phyloP scores from a whole-genome alignment of 495 filamentous ascomycete genomes.

The Penicillium nucicola region DNA sequence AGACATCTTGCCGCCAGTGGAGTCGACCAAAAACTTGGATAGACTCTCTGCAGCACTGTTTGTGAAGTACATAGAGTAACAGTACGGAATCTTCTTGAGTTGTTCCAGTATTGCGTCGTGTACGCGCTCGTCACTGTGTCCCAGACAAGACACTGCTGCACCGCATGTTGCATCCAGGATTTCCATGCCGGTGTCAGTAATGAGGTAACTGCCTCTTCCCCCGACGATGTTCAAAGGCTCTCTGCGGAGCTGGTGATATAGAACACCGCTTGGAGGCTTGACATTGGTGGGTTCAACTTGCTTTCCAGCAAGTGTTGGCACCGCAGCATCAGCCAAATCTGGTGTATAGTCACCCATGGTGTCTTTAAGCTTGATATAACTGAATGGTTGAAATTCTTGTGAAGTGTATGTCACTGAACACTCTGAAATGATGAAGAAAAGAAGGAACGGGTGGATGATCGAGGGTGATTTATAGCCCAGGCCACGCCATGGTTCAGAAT shows the following conservation, averaged over 20 bases:
- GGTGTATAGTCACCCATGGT: conserved; percentile 26
- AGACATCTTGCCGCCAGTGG: conserved; percentile 30
- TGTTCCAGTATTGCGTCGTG: conserved; percentile 39
- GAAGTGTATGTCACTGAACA: neutral
- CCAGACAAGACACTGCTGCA: conserved; percentile 37
- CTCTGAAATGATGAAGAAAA: neutral
- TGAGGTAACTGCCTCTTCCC: conserved; percentile 17
- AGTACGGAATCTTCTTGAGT: conserved; percentile 39
- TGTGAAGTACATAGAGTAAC: conserved; percentile 45
- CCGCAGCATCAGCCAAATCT: neutral
- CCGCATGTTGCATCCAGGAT: conserved; percentile 31
- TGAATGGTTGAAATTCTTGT: neutral
- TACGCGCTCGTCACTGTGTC: conserved; percentile 36
- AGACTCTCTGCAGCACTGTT: conserved; percentile 35
- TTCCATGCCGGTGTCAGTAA: conserved; percentile 12
- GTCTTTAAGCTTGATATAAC: neutral
- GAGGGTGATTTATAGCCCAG: neutral
- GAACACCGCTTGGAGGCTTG: conserved; percentile 16
- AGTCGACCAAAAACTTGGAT: conserved; percentile 29
- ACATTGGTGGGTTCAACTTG: neutral
- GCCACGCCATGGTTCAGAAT: neutral
- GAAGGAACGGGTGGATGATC: neutral
- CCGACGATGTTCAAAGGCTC: conserved; percentile 20
- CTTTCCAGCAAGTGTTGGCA: neutral
- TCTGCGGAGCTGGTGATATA: conserved; percentile 20